A percentile compares a stretch with the other conserved stretches of the same genome.
Conservation (phyloP, 345 rosid species). For the Melastoma malabathricum region DNA sequence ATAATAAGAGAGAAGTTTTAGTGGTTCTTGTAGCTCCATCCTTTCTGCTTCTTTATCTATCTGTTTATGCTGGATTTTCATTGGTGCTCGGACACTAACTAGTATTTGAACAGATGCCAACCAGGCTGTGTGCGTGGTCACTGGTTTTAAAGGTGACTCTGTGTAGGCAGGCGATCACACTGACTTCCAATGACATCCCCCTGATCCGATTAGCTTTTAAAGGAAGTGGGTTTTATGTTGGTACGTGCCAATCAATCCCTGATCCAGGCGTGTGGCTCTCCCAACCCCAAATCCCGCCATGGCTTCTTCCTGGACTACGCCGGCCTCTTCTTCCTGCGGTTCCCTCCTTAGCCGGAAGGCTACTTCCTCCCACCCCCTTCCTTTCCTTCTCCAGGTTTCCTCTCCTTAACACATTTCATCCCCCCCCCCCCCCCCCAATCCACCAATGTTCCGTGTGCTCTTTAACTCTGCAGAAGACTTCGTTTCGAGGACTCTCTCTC, state of each 20-base stretch:
- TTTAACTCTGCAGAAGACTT: constrained; percentile 29
- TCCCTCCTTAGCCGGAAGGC: constrained; percentile 15
- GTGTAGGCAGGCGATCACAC: constrained; percentile 7
- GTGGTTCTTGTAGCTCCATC: background rate
- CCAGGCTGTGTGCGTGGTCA: constrained; percentile 63
- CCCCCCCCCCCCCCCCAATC: background rate
- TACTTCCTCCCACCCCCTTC: constrained; percentile 3
- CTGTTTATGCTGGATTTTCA: background rate
- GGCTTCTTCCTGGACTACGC: constrained; percentile 14
- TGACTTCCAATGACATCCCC: background rate
- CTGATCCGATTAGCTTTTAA: background rate
- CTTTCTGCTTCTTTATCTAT: background rate
- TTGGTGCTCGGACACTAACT: constrained; percentile 2
- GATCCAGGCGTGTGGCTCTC: no score
- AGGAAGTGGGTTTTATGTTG: no score
- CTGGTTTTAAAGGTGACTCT: constrained; percentile 96
- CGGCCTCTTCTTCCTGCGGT: constrained; percentile 29
- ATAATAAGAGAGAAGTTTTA: no score
- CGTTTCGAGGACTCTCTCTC: constrained; percentile 55
- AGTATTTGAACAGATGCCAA: constrained; percentile 55
- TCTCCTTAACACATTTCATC: no score
- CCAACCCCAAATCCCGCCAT: no score
- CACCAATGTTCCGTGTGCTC: background rate
- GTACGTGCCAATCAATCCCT: no score
- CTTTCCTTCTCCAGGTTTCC: constrained; percentile 15